These are phyloP conservation scores for Aspergillus felis DNA, from an alignment of 2,329 filamentous ascomycete species.

Conservation along the genomic window DNA sequence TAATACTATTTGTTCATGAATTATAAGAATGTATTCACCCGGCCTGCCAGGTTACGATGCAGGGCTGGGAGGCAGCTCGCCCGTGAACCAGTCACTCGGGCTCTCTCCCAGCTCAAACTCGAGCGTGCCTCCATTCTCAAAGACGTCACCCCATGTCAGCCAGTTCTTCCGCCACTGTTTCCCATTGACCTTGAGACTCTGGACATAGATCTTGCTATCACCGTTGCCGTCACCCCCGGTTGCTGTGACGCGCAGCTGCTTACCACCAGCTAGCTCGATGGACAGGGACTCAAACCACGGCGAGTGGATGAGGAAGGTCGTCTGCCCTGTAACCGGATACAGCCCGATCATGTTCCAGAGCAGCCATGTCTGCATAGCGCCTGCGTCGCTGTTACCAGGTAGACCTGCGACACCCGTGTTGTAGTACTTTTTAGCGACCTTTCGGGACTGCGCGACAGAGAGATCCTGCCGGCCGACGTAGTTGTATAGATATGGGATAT, in stretches of 20 bases:
- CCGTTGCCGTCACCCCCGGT: conserved; percentile 46
- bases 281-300: conserved; percentile 61
- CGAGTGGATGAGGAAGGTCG: conserved; percentile 62
- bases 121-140: conserved; percentile 59
- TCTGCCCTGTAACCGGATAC: conserved; percentile 65
- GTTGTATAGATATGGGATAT: conserved; percentile 65
- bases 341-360: conserved; percentile 67
- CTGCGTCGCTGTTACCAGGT: conserved; percentile 68
- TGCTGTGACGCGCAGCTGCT: conserved; percentile 53
- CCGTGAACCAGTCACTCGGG: conserved; percentile 55
- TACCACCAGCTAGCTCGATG: conserved; percentile 55
- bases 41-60: conserved; percentile 30
- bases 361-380: conserved; percentile 68
- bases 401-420: conserved; percentile 53
- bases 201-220: conserved; percentile 55
- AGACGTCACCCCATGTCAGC: conserved; percentile 64
- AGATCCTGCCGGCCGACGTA: conserved; percentile 62
- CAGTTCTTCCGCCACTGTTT: conserved; percentile 59
- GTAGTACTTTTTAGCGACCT: conserved; percentile 59
- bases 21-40: neutral
- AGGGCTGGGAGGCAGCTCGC: conserved; percentile 59
- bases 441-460: conserved; percentile 56
- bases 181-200: conserved; percentile 64
- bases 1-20: neutral
- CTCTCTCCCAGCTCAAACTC: conserved; percentile 60